Conservation (phyloP, 1,284 basidiomycete species). For the Cryptococcus sp. region DNA sequence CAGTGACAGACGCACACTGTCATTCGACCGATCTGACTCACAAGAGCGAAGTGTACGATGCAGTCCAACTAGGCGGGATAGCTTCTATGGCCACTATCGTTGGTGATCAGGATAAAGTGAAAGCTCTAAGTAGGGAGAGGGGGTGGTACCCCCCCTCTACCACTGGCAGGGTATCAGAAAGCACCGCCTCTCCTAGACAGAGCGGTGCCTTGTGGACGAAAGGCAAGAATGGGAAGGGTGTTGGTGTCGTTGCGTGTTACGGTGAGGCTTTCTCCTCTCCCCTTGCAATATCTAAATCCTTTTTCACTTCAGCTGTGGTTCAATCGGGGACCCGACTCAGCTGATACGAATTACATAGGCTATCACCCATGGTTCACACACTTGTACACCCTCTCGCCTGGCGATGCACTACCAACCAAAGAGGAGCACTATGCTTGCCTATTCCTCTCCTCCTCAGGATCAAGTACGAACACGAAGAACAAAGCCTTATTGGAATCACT, state of each 20-base stretch:
- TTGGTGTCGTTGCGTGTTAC: constrained; percentile 47
- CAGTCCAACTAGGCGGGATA: constrained; percentile 41
- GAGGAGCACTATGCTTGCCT: constrained; percentile 50
- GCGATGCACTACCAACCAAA: constrained; percentile 30
- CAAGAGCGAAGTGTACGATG: constrained; percentile 22
- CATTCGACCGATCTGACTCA: constrained; percentile 52
- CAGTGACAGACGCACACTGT: constrained; percentile 55
- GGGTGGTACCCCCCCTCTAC: background rate
- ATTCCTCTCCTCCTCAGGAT: constrained; percentile 37
- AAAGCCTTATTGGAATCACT: constrained; percentile 23
- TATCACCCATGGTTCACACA: constrained; percentile 58
- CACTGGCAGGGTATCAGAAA: background rate
- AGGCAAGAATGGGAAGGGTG: constrained; percentile 15
- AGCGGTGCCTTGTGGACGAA: background rate
- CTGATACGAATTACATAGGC: constrained; percentile 33
- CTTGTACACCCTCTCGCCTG: constrained; percentile 43
- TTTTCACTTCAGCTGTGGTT: background rate
- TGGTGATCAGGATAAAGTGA: constrained; percentile 45
- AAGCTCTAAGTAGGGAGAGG: constrained; percentile 18
- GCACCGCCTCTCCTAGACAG: background rate
- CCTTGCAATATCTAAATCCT: background rate
- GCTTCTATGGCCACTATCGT: constrained; percentile 47
- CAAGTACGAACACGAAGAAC: constrained; percentile 9
- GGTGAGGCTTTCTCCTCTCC: constrained; percentile 34
- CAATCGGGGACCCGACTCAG: background rate